Evolutionary conservation across 1,284 basidiomycete genomes (phyloP), one percentile per base, ranked within the genome.

Genomic region (Pisolithus thermaeus): DNA sequence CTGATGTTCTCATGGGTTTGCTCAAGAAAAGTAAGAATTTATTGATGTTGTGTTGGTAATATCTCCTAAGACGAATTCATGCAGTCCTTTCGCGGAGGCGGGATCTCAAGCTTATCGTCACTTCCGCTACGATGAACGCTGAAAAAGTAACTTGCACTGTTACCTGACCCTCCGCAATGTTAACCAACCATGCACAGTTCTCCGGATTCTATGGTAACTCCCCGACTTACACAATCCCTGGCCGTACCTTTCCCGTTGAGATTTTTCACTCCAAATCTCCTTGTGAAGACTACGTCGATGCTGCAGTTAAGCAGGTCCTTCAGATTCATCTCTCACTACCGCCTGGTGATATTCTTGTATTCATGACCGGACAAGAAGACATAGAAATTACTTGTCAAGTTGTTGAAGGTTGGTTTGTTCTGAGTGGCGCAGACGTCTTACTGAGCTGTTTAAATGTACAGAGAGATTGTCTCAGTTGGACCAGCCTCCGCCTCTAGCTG

Each of bases 301-400:
- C 90, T 56, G 90, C 97, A 0, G 95, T 99, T 57, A 99, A 98
- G 73, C 95, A 99, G 71, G 90, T 97, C 7, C 77, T 99, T 7
- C 91, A 96, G 62, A 98, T 99, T 48, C 97, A 99, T 65, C 76
- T 99, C 23, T 93, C 94, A 0, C 80, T 90, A 18, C 92, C 94
- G n/a, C 83, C 84, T 0, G 97, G 97, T 5, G 97, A 99, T 72
- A 92, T 99, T 52, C 77, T 99, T 36, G 92, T 99, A 14, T 99
- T 99, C 70, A 99, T 99, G 96, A 99, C 97, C 23, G 97, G 97
- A 51, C 97, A 99, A 71, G 97, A 99, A 70, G 97, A 99, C 67
- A 99, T 99, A 56, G 93, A 98, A 68, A 78, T 92, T 39, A 97
- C 93, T 1, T 97, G 93, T 65, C 86, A 91, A 60, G 93, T 97